These are phyloP conservation scores for Chaetomium olivaceum DNA, from an alignment of 2,329 filamentous ascomycete species.

Conservation along the genomic window DNA sequence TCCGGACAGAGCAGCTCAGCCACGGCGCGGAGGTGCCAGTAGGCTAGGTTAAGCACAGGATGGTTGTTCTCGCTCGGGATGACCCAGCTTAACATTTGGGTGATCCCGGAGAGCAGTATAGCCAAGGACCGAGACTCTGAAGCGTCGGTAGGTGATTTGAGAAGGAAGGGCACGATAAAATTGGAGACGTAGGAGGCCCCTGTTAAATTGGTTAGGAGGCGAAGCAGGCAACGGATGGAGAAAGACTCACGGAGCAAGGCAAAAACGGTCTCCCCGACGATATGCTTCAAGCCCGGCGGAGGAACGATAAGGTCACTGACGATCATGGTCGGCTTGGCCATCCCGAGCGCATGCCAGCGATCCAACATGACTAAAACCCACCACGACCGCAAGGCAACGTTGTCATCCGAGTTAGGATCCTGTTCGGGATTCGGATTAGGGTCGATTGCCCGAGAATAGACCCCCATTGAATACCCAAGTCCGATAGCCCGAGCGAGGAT, in stretches of 20 bases:
- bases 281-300: constrained; percentile 56
- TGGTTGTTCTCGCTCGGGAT: constrained; percentile 60
- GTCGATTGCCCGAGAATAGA: constrained; percentile 50
- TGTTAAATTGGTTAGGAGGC: constrained; percentile 16
- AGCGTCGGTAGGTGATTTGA: constrained; percentile 46
- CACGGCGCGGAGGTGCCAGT: constrained; percentile 69
- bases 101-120: constrained; percentile 55
- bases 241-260: constrained; percentile 62
- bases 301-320: constrained; percentile 63
- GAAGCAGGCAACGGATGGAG: background rate
- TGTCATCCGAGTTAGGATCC: constrained; percentile 62
- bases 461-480: constrained; percentile 63
- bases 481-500: constrained; percentile 67
- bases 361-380: constrained; percentile 72
- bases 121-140: constrained; percentile 46
- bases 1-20: constrained; percentile 59
- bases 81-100: constrained; percentile 66
- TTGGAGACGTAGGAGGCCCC: constrained; percentile 40
- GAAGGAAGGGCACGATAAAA: constrained; percentile 51
- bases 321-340: constrained; percentile 62
- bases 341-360: constrained; percentile 71
- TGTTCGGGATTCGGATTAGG: constrained; percentile 44
- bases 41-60: constrained; percentile 64
- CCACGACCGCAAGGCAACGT: constrained; percentile 66
- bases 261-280: constrained; percentile 65